Base-by-base conservation (phyloP, 352 stramenopile genomes). In the Globisporangium mamillatum region DNA sequence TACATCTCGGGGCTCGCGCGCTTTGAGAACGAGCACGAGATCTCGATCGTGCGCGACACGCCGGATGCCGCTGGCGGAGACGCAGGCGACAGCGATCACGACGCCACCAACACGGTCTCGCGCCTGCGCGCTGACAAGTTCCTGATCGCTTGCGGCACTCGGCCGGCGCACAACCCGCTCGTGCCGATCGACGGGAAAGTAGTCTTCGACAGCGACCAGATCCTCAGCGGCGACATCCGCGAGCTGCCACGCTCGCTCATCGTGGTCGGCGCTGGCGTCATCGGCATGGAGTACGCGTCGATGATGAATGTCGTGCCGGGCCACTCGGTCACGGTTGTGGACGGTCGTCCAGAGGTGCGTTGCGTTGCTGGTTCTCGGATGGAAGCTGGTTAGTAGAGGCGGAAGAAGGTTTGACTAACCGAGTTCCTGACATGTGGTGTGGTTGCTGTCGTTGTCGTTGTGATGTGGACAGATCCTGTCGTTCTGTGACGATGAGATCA, bases 251-350 rank as follows among this genome's bases (percentile, higher is more conserved):
- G 82, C 63, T 91, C 82, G 64, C 81, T 92, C 54, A 92, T 95
- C 53, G 87, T 95, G 25, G 74, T 93, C 12, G 90, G 90, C 32
- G 90, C 90, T 3, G 90, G 90, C 8, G 90, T 97, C 55, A 95
- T 97, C 44, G 90, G 90, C 68, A 97, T 97, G 78, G 90, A 97
- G 73, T 97, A 97, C 76, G 90, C 90, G 20, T 93, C 84, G 54
- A 97, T 97, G 89, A 75, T 97, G 29, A 96, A 94, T 67, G 86
- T 97, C 41, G 73, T 97, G 22, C 89, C 88, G 9, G 90, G 90
- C 3, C 91, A 92, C 54, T 87, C 81, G 36, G 90, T 97, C 61
- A 97, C 88, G 20, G 86, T 97, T 22, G 88, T 97, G 34, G 90
- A 97, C 50, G 81, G 83, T 7, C 82, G 88, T 2, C 75, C 79